These are phyloP conservation scores for Chaetomidium leptoderma DNA, from an alignment of 495 filamentous ascomycete species.

Conservation along the genomic window DNA sequence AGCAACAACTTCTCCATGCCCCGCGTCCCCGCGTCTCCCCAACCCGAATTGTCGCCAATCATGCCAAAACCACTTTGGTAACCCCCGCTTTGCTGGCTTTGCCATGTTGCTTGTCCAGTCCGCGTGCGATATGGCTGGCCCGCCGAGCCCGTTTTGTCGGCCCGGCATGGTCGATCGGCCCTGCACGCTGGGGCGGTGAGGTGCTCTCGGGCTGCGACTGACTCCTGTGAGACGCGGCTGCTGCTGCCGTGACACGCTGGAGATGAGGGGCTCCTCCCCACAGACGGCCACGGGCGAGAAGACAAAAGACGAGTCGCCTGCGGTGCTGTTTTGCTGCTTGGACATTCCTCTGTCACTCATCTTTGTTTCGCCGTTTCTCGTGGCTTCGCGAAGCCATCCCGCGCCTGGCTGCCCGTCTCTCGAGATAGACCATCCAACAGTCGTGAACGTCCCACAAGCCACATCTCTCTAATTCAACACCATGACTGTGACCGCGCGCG, in stretches of 20 bases:
- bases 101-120: neutral
- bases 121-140: neutral
- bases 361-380: neutral
- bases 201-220: too few relatives aligned
- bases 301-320: neutral
- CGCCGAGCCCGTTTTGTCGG: neutral
- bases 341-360: neutral
- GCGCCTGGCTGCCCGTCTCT: neutral
- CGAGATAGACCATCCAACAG: neutral
- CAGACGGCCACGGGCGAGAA: neutral
- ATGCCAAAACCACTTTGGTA: too few relatives aligned
- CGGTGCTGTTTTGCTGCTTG: neutral
- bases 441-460: neutral
- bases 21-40: neutral
- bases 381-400: too few relatives aligned
- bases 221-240: neutral
- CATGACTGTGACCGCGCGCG: constrained; percentile 1
- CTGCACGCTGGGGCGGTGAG: neutral
- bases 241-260: too few relatives aligned
- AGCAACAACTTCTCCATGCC: too few relatives aligned
- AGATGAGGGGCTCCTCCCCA: neutral
- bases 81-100: too few relatives aligned
- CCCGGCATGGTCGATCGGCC: neutral
- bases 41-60: too few relatives aligned
- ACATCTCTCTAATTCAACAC: neutral